Evolutionary conservation across 1,284 basidiomycete species (phyloP), one percentile per base, ranked within the genome.

Genomic region (Phylloporus sp.): DNA sequence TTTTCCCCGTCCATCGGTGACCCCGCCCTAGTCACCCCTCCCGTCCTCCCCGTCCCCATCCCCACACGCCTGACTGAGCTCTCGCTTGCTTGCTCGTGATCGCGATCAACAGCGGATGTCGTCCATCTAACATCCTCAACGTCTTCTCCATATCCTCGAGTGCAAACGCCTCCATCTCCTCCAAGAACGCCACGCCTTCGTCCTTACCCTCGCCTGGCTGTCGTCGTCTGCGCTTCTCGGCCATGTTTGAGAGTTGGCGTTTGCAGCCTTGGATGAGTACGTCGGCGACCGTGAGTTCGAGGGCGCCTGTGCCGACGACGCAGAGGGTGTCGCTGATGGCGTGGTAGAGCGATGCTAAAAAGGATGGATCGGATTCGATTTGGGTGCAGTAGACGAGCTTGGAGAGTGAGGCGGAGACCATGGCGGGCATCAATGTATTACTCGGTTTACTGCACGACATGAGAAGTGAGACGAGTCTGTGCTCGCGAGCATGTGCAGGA

Each of bases 271-370:
- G 89, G 55, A 92, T 81, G 7, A 92, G 75, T 2, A 84, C 86
- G 19, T 82, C 81, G 4, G 84, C 82, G 62, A 89, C 82, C 65
- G 89, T 88, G 1, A 80, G 81, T 14, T 88, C 81, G 60, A 93
- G 83, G 4, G 85, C 79, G 1, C 74, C 66, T 1, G 84, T 80
- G 4, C 89, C 88, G 56, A 94, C 82, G 27, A 94, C 85, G 35
- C 85, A 85, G 11, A 93, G 71, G 5, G 86, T 86, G 75, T 95
- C 92, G 60, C 85, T 83, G 77, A 94, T 86, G 71, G 90, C 91
- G 71, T 91, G 92, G 84, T 91, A 94, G 23, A 95, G 82, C 1
- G 92, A 92, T 0, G 89, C 87, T 32, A 94, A 85, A 81, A 93
- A 94, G 4, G 91, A 91, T 0, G 90, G 78, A 74, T 95, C 93